phyloP scores from a whole-genome alignment of 2,329 filamentous ascomycete genomes.

The Apiospora rasikravindrae region DNA sequence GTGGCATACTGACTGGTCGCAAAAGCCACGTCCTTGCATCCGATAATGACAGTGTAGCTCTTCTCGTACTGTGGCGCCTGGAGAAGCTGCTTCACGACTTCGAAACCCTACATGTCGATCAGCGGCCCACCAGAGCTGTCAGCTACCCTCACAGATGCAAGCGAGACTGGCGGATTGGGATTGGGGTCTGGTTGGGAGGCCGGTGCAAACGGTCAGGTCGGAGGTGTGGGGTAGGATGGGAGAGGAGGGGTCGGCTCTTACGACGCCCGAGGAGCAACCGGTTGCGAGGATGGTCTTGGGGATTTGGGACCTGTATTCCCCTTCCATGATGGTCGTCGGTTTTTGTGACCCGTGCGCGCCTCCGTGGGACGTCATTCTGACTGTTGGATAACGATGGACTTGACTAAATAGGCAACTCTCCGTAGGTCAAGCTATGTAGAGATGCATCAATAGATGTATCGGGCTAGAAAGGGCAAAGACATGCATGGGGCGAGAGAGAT shows the following conservation, averaged over 20 bases:
- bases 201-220: not conserved
- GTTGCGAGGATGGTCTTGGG: not conserved
- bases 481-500: too few species aligned
- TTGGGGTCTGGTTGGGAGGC: not conserved
- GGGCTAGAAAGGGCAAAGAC: not conserved
- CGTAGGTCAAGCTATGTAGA: not conserved
- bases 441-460: not conserved
- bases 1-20: constrained; percentile 49
- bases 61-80: constrained; percentile 20
- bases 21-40: constrained; percentile 50
- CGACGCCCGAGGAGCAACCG: not conserved
- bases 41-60: constrained; percentile 55
- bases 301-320: not conserved
- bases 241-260: not conserved
- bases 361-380: not conserved
- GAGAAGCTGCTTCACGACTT: constrained; percentile 14
- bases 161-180: not conserved
- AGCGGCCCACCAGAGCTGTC: not conserved
- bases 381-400: not conserved
- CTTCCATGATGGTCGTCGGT: not conserved
- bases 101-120: not conserved
- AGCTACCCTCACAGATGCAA: not conserved
- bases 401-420: not conserved
- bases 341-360: not conserved
- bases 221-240: not conserved